These are phyloP conservation scores for Fusarium veterinarium DNA, from an alignment of 2,329 filamentous ascomycete genomes.

Conservation along the genomic window DNA sequence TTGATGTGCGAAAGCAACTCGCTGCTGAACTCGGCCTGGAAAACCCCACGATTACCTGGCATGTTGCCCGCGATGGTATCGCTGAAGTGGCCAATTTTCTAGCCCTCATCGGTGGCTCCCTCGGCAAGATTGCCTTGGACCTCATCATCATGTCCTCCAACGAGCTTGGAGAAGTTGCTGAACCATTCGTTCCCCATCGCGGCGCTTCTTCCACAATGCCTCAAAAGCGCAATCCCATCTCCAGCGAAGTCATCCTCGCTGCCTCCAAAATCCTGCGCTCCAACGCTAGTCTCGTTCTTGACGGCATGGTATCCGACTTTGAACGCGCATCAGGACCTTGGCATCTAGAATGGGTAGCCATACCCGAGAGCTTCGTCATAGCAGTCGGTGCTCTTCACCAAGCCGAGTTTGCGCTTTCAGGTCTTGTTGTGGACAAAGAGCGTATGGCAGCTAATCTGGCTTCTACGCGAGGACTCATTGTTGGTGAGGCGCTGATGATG, in stretches of 20 bases:
- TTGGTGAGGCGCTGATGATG: slow-evolving; percentile 72
- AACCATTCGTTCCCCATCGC: slow-evolving; percentile 66
- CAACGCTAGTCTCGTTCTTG: slow-evolving; percentile 63
- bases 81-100: slow-evolving; percentile 66
- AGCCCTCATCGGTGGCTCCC: slow-evolving; percentile 62
- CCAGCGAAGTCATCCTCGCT: slow-evolving; percentile 66
- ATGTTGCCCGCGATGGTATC: slow-evolving; percentile 64
- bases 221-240: slow-evolving; percentile 69
- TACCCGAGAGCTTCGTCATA: slow-evolving; percentile 65
- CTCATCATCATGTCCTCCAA: slow-evolving; percentile 69
- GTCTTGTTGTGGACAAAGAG: slow-evolving; percentile 61
- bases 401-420: slow-evolving; percentile 63
- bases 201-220: slow-evolving; percentile 68
- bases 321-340: slow-evolving; percentile 68
- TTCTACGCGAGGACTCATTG: slow-evolving; percentile 64
- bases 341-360: slow-evolving; percentile 69
- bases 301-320: slow-evolving; percentile 68
- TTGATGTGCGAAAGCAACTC: slow-evolving; percentile 61
- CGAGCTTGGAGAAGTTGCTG: slow-evolving; percentile 61
- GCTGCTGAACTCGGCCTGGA: slow-evolving; percentile 59
- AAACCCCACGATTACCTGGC: slow-evolving; percentile 67
- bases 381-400: slow-evolving; percentile 64
- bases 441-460: slow-evolving; percentile 63
- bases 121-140: slow-evolving; percentile 67
- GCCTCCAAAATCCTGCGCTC: slow-evolving; percentile 64